Evolutionary conservation across 306 rosid species (phyloP), one percentile per base, ranked within the genome.

Genomic region (Rubus idaeus): DNA sequence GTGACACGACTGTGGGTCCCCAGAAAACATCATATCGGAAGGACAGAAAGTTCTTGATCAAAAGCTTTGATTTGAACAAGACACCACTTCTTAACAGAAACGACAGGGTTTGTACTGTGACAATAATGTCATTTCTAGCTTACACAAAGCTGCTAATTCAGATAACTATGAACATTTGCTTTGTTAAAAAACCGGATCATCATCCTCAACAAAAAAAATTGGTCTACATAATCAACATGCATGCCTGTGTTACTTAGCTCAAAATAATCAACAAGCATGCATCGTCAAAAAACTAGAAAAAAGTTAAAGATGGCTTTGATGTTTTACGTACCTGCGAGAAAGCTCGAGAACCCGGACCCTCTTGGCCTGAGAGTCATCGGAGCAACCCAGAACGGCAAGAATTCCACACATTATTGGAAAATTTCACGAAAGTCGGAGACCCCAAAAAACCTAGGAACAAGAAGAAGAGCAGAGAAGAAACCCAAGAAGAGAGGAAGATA

Each of bases 361-460:
- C 81, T 91, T 96, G 77, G 97, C 92, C 77, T 78, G 92, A 69
- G 98, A 87, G 73, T 83, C 86, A 69, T 91, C 99, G 20, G 97
- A 75, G 82, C 99, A 96, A 39, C 99, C 97, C 70, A 96, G 96
- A 40, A 96, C 93, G 23, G 98, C 98, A 52, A 96, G 96, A 23
- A 96, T 96, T 74, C 99, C 99, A 87, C 99, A 96, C 99, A 92
- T 96, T 79, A 14, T 26, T 49, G 10, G 7, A 35, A 20, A 64
- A 37, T 16, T 9, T 37, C 7, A 40, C 23, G 35, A 40, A 17
- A 44, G 17, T 8, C 5, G 20, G 39, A 74, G 13, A 18, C 13
- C 4, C 21, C 26, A 45, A 57, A 13, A 30, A 12, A 23, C 0
- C 45, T 30, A 1, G 11, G 10, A 63, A 18, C 40, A 13, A 45